Base-by-base conservation (phyloP, 1,139 yeast genomes). In the Torulaspora pretoriensis region DNA sequence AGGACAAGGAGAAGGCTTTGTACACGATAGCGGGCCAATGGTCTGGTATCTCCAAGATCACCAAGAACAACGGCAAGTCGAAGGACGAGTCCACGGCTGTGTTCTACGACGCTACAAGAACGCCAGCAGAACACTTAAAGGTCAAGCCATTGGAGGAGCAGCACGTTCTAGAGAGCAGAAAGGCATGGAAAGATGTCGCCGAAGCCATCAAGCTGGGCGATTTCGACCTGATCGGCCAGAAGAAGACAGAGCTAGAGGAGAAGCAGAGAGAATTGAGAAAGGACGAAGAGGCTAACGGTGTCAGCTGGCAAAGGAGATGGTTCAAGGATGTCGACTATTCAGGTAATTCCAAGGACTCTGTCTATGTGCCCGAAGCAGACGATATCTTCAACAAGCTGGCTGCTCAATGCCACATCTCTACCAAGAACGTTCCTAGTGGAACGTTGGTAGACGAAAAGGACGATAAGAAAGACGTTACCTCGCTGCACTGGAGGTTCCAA, bases 21-120 rank as follows among this genome's bases (percentile, higher is more conserved):
- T 85, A 78, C 63, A 83, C 95, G 12, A 80, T 92, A 48, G 63
- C 74, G 40, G 98, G 98, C 36, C 97, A 89, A 69, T 92, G 98
- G 98, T 82, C 94, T 13, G 94, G 83, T 29, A 71, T 73, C 55
- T 83, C 95, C 19, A 65, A 63, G 43, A 72, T 79, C 54, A 64
- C 59, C 38, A 59, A 57, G 45, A 64, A 62, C 27, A 51, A 56
- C 19, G 31, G 32, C 8, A 44, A 44, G 19, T 14, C 46, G 44
- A 35, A 40, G 38, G 31, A 52, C 35, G 48, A 71, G 46, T 67
- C 69, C 30, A 75, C 73, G 52, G 72, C 70, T 36, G 65, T 74
- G 41, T 90, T 92, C 63, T 82, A 85, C 63, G 92, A 88, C 64
- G 88, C 95, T 16, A 67, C 67, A 42, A 68, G 64, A 32, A 60